Base-by-base conservation (phyloP, 768 basidiomycete genomes). In the Nidularia pulvinata region DNA sequence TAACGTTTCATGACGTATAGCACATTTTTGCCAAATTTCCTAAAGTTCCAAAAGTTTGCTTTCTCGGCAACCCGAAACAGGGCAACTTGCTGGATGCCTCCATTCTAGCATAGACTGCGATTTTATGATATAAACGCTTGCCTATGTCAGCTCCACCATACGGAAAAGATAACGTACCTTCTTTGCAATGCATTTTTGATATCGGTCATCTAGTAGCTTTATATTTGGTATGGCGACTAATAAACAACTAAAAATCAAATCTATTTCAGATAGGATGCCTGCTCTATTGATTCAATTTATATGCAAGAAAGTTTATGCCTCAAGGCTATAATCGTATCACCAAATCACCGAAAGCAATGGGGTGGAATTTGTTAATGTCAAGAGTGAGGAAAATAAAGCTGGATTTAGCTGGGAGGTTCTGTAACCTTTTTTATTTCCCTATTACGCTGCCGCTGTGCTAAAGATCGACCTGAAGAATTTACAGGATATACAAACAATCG, bases 51-150 rank as follows among this genome's bases (percentile, higher is more conserved):
- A 80, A 80, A 55, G 64, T 80, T 16, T 81, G 77, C 55, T 80
- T 79, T 58, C 80, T 83, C 46, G 81, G 82, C 1, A 82, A 84
- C 62, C 79, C 79, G 1, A 71, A 75, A 44, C 82, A 84, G 65
- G 65, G 82, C 80, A 63, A 46, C 77, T 25, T 25, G 25, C 25
- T 25, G 25, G 25, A 25, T 25, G 25, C 25, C 25, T 25, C 25
- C 39, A 42, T 42, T 55, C 6, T 59, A 59, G 50, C 35, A 46
- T 32, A 37, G 19, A 14, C 34, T 19, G 25, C 36, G 14, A 33
- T 30, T 9, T 46, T 5, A 6, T 7, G 32, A 37, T 50, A 13
- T 25, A 14, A 5, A 44, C 52, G 46, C 16, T 48, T 4, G 13
- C 13, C 39, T 25, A 43, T 10, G 7, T 7, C 52, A 84, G 83